Evolutionary conservation across 1,139 yeast genomes (phyloP).

Genomic region (Taphrina pruni): DNA sequence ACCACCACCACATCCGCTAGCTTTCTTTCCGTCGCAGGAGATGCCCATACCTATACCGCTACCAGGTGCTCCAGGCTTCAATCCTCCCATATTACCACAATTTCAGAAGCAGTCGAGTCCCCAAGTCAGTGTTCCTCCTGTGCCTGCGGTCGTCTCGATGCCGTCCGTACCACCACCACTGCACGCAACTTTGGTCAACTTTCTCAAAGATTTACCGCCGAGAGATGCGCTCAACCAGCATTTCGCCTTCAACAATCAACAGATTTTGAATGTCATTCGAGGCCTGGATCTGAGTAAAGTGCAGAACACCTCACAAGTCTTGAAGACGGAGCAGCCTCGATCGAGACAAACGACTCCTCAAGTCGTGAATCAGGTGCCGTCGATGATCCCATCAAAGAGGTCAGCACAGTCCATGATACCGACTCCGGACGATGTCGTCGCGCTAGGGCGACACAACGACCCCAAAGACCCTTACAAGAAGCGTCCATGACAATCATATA

Average conservation of each 20-base stretch:
- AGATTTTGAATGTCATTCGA: constrained; percentile 40
- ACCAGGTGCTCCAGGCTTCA: constrained; percentile 19
- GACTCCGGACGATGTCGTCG: constrained; percentile 34
- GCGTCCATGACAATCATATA: constrained; percentile 12
- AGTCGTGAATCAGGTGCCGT: constrained; percentile 10
- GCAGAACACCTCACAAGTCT: not conserved
- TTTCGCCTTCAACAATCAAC: constrained; percentile 41
- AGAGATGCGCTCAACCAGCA: constrained; percentile 47
- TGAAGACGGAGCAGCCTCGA: not conserved
- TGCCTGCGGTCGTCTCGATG: not conserved
- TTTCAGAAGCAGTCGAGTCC: constrained; percentile 14
- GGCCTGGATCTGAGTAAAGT: constrained; percentile 18
- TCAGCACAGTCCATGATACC: constrained; percentile 33
- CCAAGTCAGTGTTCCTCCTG: constrained; percentile 9
- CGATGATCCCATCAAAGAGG: constrained; percentile 21
- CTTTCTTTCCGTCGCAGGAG: constrained; percentile 11
- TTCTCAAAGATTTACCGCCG: constrained; percentile 51
- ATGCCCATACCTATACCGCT: constrained; percentile 1
- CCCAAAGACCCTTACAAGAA: constrained; percentile 33
- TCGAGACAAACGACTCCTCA: constrained; percentile 28
- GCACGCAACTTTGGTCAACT: constrained; percentile 45
- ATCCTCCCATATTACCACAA: constrained; percentile 14
- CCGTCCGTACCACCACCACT: constrained; percentile 34
- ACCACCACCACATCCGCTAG: constrained; percentile 28
- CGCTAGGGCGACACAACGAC: constrained; percentile 36